Conservation (phyloP, 1,139 yeast genomes). For the Pneumocystis jirovecii region DNA sequence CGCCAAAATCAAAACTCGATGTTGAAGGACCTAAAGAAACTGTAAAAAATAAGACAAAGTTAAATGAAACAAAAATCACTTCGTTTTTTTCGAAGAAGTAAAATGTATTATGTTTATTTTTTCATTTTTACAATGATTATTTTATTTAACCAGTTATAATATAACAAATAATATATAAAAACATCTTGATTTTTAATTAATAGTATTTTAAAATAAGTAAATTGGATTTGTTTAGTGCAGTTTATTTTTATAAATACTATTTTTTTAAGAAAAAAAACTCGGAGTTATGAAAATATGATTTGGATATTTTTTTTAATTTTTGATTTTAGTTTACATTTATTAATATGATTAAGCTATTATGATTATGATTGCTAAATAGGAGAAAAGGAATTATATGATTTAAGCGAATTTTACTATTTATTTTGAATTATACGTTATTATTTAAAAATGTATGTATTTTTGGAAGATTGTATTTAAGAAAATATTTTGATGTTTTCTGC, state of each 20-base stretch:
- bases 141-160: not conserved
- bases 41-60: not conserved
- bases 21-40: not conserved
- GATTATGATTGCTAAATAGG: not conserved
- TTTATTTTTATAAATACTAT: not conserved
- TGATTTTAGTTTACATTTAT: not conserved
- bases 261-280: not conserved
- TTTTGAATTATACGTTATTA: too few species aligned
- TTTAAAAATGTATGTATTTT: not conserved
- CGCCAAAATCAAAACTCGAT: not conserved
- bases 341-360: not conserved
- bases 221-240: too few species aligned
- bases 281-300: not conserved
- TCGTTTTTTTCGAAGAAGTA: not conserved
- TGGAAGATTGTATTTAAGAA: not conserved
- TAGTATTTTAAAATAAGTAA: too few species aligned
- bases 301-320: not conserved
- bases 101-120: not conserved
- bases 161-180: not conserved
- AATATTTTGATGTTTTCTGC: not conserved
- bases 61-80: not conserved
- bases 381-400: not conserved
- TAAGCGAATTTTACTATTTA: not conserved
- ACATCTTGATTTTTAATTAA: not conserved
- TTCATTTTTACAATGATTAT: not conserved